A percentile compares a stretch with the other conserved stretches of the same genome.
These are phyloP conservation scores for Paracamarosporium sp. DNA, from an alignment of 2,329 filamentous ascomycete genomes.

Conservation along the genomic window DNA sequence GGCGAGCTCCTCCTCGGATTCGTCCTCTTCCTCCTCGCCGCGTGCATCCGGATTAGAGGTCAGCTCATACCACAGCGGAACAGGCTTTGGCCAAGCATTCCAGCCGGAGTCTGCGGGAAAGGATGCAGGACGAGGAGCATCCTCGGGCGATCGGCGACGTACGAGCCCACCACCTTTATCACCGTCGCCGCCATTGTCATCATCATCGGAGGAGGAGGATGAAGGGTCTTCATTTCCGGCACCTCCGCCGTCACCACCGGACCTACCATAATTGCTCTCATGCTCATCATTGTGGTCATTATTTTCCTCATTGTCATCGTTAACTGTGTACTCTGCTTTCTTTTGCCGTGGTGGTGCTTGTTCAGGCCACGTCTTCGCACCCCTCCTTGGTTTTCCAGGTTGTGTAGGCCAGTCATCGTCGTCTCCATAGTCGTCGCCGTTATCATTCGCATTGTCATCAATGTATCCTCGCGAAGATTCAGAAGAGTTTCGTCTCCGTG, in stretches of 20 bases:
- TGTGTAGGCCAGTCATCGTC: neutral
- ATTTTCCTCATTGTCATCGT: neutral
- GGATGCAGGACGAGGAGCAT: neutral
- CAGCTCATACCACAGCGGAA: neutral
- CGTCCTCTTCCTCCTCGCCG: neutral
- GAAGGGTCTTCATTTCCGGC: neutral
- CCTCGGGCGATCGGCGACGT: no score
- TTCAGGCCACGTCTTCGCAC: neutral
- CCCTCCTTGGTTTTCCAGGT: neutral
- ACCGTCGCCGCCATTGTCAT: neutral
- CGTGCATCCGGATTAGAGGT: neutral
- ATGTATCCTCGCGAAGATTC: neutral
- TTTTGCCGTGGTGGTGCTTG: neutral
- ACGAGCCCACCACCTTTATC: neutral
- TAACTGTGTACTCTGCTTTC: no score
- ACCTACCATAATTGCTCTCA: no score
- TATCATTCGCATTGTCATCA: neutral
- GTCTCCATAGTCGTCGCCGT: neutral
- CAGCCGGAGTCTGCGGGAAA: neutral
- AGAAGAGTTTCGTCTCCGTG: neutral
- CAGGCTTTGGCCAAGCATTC: neutral
- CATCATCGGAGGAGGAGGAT: neutral
- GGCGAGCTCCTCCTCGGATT: neutral
- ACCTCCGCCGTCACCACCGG: neutral
- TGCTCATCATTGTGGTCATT: neutral